phyloP scores from a whole-genome alignment of 768 basidiomycete genomes.

The Leccinellum rugosiceps region DNA sequence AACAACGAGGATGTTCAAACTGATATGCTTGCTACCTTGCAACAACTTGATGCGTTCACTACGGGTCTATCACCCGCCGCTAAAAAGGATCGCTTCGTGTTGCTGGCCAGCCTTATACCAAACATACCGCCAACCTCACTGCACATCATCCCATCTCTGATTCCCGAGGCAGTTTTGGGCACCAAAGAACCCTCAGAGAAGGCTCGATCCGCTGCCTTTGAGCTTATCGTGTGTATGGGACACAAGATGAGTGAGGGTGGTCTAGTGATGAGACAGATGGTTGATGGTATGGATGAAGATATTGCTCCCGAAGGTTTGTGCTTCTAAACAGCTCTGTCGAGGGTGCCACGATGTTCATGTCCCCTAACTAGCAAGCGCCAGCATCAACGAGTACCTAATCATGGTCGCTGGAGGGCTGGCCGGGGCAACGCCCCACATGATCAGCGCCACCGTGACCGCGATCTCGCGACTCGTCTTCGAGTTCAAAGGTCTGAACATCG shows the following conservation, averaged over 20 bases:
- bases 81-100: conserved; percentile 87
- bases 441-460: conserved; percentile 93
- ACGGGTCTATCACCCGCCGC: conserved; percentile 75
- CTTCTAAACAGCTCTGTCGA: not conserved
- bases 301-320: conserved; percentile 40
- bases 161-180: conserved; percentile 91
- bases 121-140: conserved; percentile 66
- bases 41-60: conserved; percentile 60
- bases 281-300: conserved; percentile 84
- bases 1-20: conserved; percentile 56
- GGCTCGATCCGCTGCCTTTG: conserved; percentile 85
- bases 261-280: conserved; percentile 66
- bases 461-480: conserved; percentile 94
- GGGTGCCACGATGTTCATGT: conserved; percentile 5
- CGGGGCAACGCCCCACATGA: conserved; percentile 94
- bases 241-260: conserved; percentile 89
- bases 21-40: conserved; percentile 58
- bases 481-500: conserved; percentile 67
- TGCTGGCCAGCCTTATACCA: conserved; percentile 68
- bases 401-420: conserved; percentile 96
- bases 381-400: conserved; percentile 88
- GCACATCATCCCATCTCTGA: conserved; percentile 82
- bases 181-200: conserved; percentile 98
- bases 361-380: conserved; percentile 55
- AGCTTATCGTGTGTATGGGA: conserved; percentile 88